Evolutionary conservation across 2,329 filamentous ascomycete species (phyloP), one percentile per base, ranked within the genome.

Genomic region (Hypoxylon sp.): DNA sequence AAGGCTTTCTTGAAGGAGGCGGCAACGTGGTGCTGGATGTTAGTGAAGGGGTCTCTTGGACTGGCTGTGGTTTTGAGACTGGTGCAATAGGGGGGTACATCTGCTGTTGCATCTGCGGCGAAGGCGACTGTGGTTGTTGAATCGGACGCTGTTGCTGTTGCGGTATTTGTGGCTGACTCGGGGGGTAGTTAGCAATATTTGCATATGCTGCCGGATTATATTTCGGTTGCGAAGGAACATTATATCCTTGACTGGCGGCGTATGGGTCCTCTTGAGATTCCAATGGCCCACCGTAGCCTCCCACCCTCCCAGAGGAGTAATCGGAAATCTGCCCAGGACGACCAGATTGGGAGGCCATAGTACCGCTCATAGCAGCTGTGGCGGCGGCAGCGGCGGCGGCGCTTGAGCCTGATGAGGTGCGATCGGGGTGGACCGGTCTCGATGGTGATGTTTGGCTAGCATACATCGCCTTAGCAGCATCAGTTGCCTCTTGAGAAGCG

Each of bases 201-300:
- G 90, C 91, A 78, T 94, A 96, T 70, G 91, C 91, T 24, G 88
- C 89, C 29, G 93, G 93, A 77, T 96, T 93, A 78, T 96, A 96
- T 73, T 88, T 89, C 44, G 89, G 84, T 72, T 91, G 88, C 68
- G 76, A 74, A 46, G 76, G 75, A 29, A 73, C 61, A 58, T 72
- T 75, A 56, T 79, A 78, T n/a, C 61, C 70, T 46, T 73, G 73
- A 31, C 65, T 64, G 5, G 69, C 65, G 33, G 73, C 70, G 53
- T 78, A 79, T 33, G 72, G 72, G 55, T 79, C 78, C 17, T 79
- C 75, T 31, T 73, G 75, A 37, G 75, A 37, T 50, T 79, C 77
- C 54, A 74, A 47, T 6, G 71, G 42, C 6, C 74, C 74, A 31
- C 76, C 73, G 35, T 76, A 78, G 10, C 73, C 70, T 52, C 78